A percentile compares a stretch with the other conserved stretches of the same genome.
Conservation (phyloP, 257 asterid species). For the Thymus mandschuricus region DNA sequence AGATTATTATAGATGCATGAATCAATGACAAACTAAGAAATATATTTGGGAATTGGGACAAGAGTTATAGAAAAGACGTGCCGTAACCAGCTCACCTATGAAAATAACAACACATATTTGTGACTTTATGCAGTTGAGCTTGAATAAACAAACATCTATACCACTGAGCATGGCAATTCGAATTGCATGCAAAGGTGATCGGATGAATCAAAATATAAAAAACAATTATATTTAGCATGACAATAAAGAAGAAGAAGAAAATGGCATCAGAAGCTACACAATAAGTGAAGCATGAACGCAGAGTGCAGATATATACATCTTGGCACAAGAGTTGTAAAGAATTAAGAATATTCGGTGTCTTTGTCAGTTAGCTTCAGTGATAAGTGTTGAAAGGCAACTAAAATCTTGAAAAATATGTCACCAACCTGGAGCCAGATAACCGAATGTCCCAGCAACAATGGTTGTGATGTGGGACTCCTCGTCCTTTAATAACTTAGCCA, state of each 20-base stretch:
- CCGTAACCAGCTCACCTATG: conserved; percentile 7
- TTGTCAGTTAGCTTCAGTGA: background rate
- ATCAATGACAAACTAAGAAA: background rate
- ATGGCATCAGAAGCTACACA: background rate
- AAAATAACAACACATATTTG: background rate
- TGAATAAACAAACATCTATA: too few species aligned
- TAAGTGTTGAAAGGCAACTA: conserved; percentile 15
- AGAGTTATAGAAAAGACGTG: background rate
- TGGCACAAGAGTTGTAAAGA: conserved; percentile 20
- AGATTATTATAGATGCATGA: too few species aligned
- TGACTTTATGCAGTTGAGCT: conserved; percentile 1
- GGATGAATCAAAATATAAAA: background rate
- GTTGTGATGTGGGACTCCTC: conserved; percentile 97
- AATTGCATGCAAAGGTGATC: conserved; percentile 6
- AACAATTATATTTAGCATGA: background rate
- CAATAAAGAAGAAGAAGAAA: conserved; percentile 5
- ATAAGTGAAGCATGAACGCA: background rate
- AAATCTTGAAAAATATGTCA: conserved; percentile 13
- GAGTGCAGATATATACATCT: background rate
- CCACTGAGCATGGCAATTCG: background rate
- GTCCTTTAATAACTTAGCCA: conserved; percentile 89
- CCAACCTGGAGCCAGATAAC: conserved; percentile 95
- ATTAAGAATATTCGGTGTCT: background rate
- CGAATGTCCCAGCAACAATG: conserved; percentile 97
- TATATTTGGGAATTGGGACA: background rate